phyloP scores from a whole-genome alignment of 768 basidiomycete species.

The Trichaptum fuscoviolaceum region DNA sequence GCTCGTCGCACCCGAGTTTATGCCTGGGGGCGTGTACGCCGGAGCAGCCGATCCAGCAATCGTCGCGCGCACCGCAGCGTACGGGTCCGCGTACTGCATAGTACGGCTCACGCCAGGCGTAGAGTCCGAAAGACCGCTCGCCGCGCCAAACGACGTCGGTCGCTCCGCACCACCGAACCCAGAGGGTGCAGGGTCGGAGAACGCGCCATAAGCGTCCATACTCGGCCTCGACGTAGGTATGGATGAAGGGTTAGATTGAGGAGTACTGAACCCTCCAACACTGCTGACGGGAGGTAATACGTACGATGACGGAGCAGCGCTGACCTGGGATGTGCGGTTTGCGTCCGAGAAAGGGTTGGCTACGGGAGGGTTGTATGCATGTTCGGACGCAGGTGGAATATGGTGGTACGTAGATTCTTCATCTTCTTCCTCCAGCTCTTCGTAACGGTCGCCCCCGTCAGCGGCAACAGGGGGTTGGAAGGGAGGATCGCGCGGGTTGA shows the following conservation, averaged over 20 bases:
- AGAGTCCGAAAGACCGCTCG: slow-evolving; percentile 26
- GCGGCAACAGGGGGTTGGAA: slow-evolving; percentile 56
- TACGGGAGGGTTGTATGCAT: slow-evolving; percentile 18
- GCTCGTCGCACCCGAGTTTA: neutral
- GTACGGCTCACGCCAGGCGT: slow-evolving; percentile 72
- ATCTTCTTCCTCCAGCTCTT: slow-evolving; percentile 47
- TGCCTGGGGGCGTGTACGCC: neutral
- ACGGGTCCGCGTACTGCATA: slow-evolving; percentile 90
- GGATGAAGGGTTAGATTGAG: slow-evolving; percentile 21
- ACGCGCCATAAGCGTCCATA: slow-evolving; percentile 87
- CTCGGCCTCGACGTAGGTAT: slow-evolving; percentile 46
- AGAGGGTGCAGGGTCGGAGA: slow-evolving; percentile 79
- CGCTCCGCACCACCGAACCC: slow-evolving; percentile 46
- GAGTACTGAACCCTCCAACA: slow-evolving; percentile 12
- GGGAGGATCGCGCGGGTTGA: slow-evolving; percentile 61
- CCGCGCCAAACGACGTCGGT: slow-evolving; percentile 20
- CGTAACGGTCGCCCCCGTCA: slow-evolving; percentile 34
- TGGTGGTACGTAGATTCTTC: slow-evolving; percentile 49
- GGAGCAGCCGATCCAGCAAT: slow-evolving; percentile 27
- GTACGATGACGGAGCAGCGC: slow-evolving; percentile 33
- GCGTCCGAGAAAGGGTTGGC: slow-evolving; percentile 7
- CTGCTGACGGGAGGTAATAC: slow-evolving; percentile 25
- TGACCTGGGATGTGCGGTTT: slow-evolving; percentile 16
- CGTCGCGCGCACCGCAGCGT: slow-evolving; percentile 71
- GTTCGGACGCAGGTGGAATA: slow-evolving; percentile 34